A percentile compares a stretch with the other conserved stretches of the same genome.
Evolutionary conservation across 1,284 basidiomycete genomes (phyloP).

Genomic region (Schizopora paradoxa): DNA sequence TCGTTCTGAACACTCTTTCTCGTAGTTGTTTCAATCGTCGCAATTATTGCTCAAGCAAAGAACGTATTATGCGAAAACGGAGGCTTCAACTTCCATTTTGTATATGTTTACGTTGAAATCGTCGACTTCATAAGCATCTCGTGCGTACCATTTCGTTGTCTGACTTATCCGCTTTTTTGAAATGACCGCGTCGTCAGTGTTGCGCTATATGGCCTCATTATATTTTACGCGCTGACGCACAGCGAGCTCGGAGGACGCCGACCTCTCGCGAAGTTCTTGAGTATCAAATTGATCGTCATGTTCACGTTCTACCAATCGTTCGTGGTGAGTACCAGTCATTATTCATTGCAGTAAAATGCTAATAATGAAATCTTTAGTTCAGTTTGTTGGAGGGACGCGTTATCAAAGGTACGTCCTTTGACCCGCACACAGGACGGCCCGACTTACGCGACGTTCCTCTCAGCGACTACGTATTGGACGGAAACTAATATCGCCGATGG

Average conservation of each 20-base stretch:
- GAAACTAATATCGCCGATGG: conserved; percentile 76
- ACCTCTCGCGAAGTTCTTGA: conserved; percentile 77
- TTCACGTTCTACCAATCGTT: conserved; percentile 79
- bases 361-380: conserved; percentile 39
- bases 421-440: background rate
- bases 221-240: conserved; percentile 79
- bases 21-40: conserved; percentile 55
- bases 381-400: conserved; percentile 50
- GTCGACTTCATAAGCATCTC: conserved; percentile 78
- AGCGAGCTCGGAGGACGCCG: conserved; percentile 71
- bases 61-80: conserved; percentile 63
- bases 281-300: conserved; percentile 84
- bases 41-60: conserved; percentile 67
- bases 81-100: conserved; percentile 57
- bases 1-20: background rate
- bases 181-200: conserved; percentile 37
- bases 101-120: conserved; percentile 64
- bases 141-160: conserved; percentile 32
- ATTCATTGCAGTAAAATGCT: background rate
- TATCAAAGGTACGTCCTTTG: conserved; percentile 45
- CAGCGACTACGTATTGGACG: conserved; percentile 75
- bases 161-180: background rate
- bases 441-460: background rate
- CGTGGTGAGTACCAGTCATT: conserved; percentile 42
- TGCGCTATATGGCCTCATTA: conserved; percentile 71